Evolutionary conservation across 768 basidiomycete species (phyloP), one percentile per base, ranked within the genome.

Genomic region (Rhodotorula diobovata): DNA sequence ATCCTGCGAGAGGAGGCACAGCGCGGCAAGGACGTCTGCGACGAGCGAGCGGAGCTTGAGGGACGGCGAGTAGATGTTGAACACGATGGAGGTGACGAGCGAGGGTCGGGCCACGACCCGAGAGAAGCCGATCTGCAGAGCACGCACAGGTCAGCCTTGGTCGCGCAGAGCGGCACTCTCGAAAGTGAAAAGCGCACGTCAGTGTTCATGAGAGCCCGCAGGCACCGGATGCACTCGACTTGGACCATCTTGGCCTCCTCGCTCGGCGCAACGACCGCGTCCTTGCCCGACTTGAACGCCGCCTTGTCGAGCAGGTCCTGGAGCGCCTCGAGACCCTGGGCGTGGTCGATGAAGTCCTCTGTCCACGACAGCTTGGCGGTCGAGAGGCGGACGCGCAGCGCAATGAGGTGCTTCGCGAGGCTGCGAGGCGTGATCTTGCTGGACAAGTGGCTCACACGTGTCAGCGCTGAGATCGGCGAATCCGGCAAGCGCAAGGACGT

Each of bases 171-270:
- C 25, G 30, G 16, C 30, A 2, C n/a, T n/a, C n/a, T n/a, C n/a
- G 21, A 16, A 3, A 5, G 23, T 6, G n/a, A 23, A 45, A 34
- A 7, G 53, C 87, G 78, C 76, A 91, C 93, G 81, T 90, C 87
- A 1, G 89, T 94, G 76, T 96, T 96, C 72, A 93, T 82, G 28
- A 97, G 80, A 0, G 89, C 89, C 51, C 92, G 83, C 34, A 96
- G 80, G 78, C 90, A 93, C 77, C 88, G 90, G 73, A 91, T 83
- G 34, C 88, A 79, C 78, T 95, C 92, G 41, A 88, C 76, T 37
- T 93, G 81, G 3, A 88, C 86, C 5, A 84, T 85, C 21, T 84
- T 85, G 78, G 91, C 90, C 37, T 85, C 80, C 59, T 94, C 90
- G 7, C 81, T 84, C 62, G 87, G 78, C n/a, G 32, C 70, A 53